Evolutionary conservation across 768 basidiomycete species (phyloP), one percentile per base, ranked within the genome.

Genomic region (Trametes sanguinea): DNA sequence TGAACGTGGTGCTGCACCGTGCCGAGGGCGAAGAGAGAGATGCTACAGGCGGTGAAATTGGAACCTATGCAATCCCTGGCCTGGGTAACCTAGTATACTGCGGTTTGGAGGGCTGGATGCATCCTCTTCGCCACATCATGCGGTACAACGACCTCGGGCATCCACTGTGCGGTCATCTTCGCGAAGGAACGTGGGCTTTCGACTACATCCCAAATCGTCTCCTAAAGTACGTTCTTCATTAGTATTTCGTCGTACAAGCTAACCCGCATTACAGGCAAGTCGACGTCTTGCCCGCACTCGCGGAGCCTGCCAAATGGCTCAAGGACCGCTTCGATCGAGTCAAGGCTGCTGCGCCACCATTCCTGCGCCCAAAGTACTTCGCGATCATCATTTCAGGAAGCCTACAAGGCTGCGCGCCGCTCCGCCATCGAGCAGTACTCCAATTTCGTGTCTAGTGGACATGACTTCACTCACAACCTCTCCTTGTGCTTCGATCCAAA

Each of bases 101-200:
- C 69, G 97, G 97, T 16, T 74, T 98, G 53, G 94, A 98, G 70
- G 97, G 97, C 1, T 99, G 95, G 94, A 98, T 99, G 94, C 84
- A 88, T 67, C 87, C 87, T 0, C 77, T 98, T 57, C 82, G 85
- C 42, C 85, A 85, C 66, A 86, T 98, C 72, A 95, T 95, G 85
- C 80, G 81, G 65, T 83, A 86, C 69, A 98, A 98, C 73, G 95
- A 99, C 72, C 82, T 98, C 3, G 97, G 97, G 0, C 95, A 98
- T 73, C 83, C 94, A 1, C 79, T 99, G 4, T 96, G 94, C 68
- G 87, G 78, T 3, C 93, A 98, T 75, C 74, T 98, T 60, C 83
- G 97, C 61, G 82, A 89, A 32, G 97, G 97, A 6, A 81, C 81
- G 14, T 98, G 97, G 97, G 90, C 96, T 11, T 75, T 98, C 68